These are phyloP conservation scores for Ballota nigra DNA, from an alignment of 257 asterid genomes.

Conservation along the genomic window DNA sequence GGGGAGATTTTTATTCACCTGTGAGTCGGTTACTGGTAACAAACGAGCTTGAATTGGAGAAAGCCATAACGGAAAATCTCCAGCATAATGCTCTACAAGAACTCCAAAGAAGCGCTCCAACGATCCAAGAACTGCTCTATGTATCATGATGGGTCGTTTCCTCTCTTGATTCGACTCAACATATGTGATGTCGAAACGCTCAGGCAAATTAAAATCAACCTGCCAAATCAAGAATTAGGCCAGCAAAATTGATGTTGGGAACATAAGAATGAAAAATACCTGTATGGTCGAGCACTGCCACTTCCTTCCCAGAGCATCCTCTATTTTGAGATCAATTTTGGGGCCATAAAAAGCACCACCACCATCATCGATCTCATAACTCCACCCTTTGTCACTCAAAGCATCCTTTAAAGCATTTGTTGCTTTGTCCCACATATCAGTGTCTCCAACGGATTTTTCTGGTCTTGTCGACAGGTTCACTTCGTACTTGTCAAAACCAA, in stretches of 20 bases:
- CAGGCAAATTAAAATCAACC: slow-evolving; percentile 95
- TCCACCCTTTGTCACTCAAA: slow-evolving; percentile 86
- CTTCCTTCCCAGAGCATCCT: slow-evolving; percentile 97
- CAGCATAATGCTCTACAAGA: slow-evolving; percentile 89
- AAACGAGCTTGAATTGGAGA: slow-evolving; percentile 86
- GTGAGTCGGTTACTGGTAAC: slow-evolving; percentile 81
- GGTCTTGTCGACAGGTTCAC: slow-evolving; percentile 98
- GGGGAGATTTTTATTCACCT: slow-evolving; percentile 33
- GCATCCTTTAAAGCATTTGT: slow-evolving; percentile 85
- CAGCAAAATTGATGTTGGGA: not conserved
- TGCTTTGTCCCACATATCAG: slow-evolving; percentile 88
- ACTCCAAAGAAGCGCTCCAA: slow-evolving; percentile 94
- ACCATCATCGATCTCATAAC: slow-evolving; percentile 82
- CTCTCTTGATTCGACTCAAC: slow-evolving; percentile 78
- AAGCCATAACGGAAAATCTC: slow-evolving; percentile 96
- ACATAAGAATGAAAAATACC: slow-evolving; percentile 36
- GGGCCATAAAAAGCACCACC: slow-evolving; percentile 99
- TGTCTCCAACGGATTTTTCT: slow-evolving; percentile 82
- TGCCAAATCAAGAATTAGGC: slow-evolving; percentile 14
- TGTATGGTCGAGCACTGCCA: slow-evolving; percentile 99
- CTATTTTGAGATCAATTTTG: slow-evolving; percentile 93
- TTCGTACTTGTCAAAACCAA: slow-evolving; percentile 86
- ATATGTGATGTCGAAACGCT: slow-evolving; percentile 80
- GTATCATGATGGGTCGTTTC: slow-evolving; percentile 90
- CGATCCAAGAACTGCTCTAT: slow-evolving; percentile 94